These are phyloP conservation scores for Austroboletus eburneus DNA, from an alignment of 768 basidiomycete species.

Conservation along the genomic window DNA sequence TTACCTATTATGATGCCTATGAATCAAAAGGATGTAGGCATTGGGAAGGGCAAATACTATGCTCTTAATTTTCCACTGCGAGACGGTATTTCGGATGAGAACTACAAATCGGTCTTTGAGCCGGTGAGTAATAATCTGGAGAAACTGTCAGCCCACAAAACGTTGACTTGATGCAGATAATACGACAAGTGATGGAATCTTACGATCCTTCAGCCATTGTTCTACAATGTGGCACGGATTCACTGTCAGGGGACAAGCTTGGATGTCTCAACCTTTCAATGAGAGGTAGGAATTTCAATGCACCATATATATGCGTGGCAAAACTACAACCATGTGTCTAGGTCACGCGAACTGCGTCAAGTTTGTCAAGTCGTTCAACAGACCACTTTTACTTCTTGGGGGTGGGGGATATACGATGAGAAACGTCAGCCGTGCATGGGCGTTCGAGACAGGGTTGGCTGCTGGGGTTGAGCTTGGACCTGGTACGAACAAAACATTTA, in stretches of 20 bases:
- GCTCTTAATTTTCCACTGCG: slow-evolving; percentile 92
- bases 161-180: slow-evolving; percentile 55
- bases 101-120: slow-evolving; percentile 92
- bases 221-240: slow-evolving; percentile 96
- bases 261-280: slow-evolving; percentile 96
- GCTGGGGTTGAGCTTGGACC: slow-evolving; percentile 90
- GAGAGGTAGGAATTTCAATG: slow-evolving; percentile 51
- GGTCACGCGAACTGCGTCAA: slow-evolving; percentile 97
- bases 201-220: slow-evolving; percentile 95
- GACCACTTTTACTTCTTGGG: slow-evolving; percentile 89
- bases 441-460: slow-evolving; percentile 97
- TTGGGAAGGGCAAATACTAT: slow-evolving; percentile 92
- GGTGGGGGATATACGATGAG: slow-evolving; percentile 99
- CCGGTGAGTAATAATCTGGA: slow-evolving; percentile 55
- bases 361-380: slow-evolving; percentile 95
- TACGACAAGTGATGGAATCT: slow-evolving; percentile 88
- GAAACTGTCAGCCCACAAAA: neutral
- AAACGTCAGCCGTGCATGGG: slow-evolving; percentile 95
- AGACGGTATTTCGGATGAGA: slow-evolving; percentile 93
- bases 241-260: slow-evolving; percentile 91
- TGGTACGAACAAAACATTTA: slow-evolving; percentile 42
- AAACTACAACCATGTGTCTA: slow-evolving; percentile 23
- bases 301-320: neutral
- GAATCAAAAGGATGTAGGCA: slow-evolving; percentile 72
- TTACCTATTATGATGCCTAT: slow-evolving; percentile 5